Conservation (phyloP, 2,329 filamentous ascomycete genomes). For the Verticillium klebahnii region DNA sequence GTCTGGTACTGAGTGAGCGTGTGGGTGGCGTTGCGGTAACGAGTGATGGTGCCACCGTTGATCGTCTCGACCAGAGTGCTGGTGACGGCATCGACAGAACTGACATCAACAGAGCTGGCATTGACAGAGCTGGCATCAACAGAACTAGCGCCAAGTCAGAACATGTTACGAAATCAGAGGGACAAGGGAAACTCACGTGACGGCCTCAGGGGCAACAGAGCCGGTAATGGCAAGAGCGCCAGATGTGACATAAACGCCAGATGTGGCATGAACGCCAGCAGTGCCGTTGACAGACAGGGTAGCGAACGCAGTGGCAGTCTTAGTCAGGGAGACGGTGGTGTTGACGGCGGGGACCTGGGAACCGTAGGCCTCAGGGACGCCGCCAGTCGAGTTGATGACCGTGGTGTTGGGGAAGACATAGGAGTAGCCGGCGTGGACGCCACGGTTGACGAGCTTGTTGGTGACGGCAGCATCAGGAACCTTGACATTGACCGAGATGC, state of each 20-base stretch:
- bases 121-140: not conserved
- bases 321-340: not conserved
- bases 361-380: not conserved
- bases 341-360: not conserved
- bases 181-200: not conserved
- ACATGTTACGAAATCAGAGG: not conserved
- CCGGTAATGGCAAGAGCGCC: not conserved
- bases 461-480: not conserved
- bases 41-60: not conserved
- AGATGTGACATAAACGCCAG: not conserved
- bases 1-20: not conserved
- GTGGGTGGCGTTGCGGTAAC: not conserved
- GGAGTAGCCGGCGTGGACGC: not conserved
- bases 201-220: not conserved
- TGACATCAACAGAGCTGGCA: not conserved
- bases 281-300: not conserved
- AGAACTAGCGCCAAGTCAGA: too few relatives aligned
- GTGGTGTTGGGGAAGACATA: not conserved
- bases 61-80: not conserved
- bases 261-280: not conserved
- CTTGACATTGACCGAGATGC: not conserved
- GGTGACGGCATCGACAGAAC: not conserved
- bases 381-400: not conserved
- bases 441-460: not conserved
- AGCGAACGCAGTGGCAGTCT: not conserved